Conservation (phyloP, 352 stramenopile genomes). For the Globisporangium lucens region DNA sequence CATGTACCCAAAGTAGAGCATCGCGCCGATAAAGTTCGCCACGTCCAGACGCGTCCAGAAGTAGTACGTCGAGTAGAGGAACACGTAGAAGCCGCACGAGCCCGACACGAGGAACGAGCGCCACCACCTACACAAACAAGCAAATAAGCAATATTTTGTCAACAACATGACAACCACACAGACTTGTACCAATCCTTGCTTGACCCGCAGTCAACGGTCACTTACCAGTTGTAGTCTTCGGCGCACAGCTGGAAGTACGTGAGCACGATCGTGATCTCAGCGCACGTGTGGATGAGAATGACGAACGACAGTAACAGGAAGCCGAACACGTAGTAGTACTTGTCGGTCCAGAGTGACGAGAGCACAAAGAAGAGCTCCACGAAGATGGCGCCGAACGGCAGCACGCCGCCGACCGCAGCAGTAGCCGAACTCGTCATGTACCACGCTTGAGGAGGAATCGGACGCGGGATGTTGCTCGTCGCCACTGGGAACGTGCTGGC, state of each 20-base stretch:
- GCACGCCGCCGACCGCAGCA: conserved; percentile 94
- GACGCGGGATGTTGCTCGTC: conserved; percentile 97
- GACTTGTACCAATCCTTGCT: neutral
- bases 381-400: conserved; percentile 99
- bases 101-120: conserved; percentile 97
- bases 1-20: conserved; percentile 99
- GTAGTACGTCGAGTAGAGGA: conserved; percentile 99
- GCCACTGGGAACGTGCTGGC: conserved; percentile 95
- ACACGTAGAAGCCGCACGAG: conserved; percentile 97
- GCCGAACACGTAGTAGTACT: conserved; percentile 99
- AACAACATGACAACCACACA: conserved; percentile 4
- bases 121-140: conserved; percentile 88
- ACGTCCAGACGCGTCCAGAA: conserved; percentile 95
- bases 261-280: conserved; percentile 99
- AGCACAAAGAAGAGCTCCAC: conserved; percentile 99
- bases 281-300: conserved; percentile 98
- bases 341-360: conserved; percentile 97
- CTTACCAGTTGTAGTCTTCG: conserved; percentile 99
- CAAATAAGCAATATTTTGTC: neutral
- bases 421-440: conserved; percentile 96
- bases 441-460: conserved; percentile 98
- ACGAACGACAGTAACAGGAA: conserved; percentile 98
- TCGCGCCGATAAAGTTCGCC: conserved; percentile 88
- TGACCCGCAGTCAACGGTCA: conserved; percentile 3
- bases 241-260: conserved; percentile 99